phyloP scores from a whole-genome alignment of 2,329 filamentous ascomycete genomes.

The Grosmannia clavigera region DNA sequence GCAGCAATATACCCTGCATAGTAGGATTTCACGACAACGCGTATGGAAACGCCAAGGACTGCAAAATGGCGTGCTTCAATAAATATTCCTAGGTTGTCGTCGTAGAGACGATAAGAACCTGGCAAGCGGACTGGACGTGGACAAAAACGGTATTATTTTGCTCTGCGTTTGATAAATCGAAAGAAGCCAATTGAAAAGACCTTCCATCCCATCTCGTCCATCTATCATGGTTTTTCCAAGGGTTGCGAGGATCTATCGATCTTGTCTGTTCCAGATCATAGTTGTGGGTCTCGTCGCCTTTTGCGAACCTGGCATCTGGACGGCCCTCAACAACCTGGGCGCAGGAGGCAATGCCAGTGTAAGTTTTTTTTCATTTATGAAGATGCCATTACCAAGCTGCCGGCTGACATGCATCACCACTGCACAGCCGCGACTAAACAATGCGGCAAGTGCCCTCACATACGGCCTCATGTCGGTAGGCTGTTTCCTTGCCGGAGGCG shows the following conservation, averaged over 20 bases:
- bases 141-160: too few relatives aligned
- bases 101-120: too few relatives aligned
- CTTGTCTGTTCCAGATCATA: conserved; percentile 3
- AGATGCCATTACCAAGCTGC: not conserved
- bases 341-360: conserved; percentile 2
- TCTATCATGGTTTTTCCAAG: not conserved
- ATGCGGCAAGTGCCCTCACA: not conserved
- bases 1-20: not conserved
- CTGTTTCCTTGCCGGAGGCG: conserved; percentile 1
- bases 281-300: conserved; percentile 1
- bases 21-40: too few relatives aligned
- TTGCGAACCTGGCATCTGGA: conserved; percentile 2
- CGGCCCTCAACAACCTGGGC: conserved; percentile 1
- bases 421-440: not conserved
- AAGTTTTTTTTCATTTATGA: not conserved
- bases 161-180: too few relatives aligned
- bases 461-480: conserved; percentile 2
- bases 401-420: not conserved
- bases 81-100: too few relatives aligned
- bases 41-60: too few relatives aligned
- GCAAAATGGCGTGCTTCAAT: too few relatives aligned
- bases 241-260: not conserved
- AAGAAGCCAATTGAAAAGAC: too few relatives aligned
- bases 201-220: not conserved
- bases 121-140: too few relatives aligned